Conservation (phyloP, 2,329 filamentous ascomycete genomes). For the Trichoderma sp. region DNA sequence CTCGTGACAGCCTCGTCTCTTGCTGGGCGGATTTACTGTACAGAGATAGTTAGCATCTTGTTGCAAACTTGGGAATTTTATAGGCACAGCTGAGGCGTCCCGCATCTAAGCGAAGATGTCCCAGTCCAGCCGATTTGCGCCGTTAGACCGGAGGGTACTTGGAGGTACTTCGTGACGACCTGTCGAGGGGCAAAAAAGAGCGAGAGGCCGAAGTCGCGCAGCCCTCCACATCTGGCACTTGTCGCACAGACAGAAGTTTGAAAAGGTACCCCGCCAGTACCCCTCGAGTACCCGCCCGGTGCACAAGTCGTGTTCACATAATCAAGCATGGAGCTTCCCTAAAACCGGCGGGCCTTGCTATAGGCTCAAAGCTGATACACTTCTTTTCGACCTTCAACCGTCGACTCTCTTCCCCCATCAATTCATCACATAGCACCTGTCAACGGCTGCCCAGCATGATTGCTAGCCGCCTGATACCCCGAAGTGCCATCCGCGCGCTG, state of each 20-base stretch:
- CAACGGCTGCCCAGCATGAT: constrained; percentile 50
- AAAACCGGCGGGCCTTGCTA: constrained; percentile 4
- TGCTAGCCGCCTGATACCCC: constrained; percentile 59
- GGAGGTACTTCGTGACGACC: not conserved
- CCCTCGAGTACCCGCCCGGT: not conserved
- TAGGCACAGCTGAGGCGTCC: not conserved
- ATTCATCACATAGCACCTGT: constrained; percentile 22
- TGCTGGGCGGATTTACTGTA: not conserved
- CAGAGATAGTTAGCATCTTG: not conserved
- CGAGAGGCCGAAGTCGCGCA: not conserved
- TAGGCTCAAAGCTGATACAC: constrained; percentile 11
- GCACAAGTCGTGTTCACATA: constrained; percentile 4
- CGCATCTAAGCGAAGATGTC: constrained; percentile 12
- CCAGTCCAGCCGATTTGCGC: constrained; percentile 11
- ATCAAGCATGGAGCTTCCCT: constrained; percentile 13
- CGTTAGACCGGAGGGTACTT: not conserved
- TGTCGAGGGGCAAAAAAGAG: constrained; percentile 11
- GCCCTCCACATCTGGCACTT: not conserved
- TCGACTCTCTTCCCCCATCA: not conserved
- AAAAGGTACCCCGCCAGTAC: not conserved
- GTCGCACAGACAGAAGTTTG: not conserved
- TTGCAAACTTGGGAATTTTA: not conserved
- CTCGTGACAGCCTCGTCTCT: not conserved
- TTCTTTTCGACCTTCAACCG: constrained; percentile 14
- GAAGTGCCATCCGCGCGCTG: constrained; percentile 55